phyloP scores from a whole-genome alignment of 1,284 basidiomycete species.

The Leucoagaricus sp. region DNA sequence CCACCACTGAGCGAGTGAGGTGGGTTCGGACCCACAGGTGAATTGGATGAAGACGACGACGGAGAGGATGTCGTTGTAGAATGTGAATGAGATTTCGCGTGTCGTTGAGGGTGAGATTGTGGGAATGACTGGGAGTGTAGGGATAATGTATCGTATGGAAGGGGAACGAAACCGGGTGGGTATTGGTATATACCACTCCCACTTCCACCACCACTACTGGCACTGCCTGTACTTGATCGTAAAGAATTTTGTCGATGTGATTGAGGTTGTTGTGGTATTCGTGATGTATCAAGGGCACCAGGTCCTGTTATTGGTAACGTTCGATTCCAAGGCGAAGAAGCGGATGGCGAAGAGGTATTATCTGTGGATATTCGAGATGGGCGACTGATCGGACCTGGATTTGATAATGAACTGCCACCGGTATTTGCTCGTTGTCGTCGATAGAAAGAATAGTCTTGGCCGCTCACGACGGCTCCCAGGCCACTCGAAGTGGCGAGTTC shows the following conservation, averaged over 20 bases:
- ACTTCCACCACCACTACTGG: too few relatives aligned
- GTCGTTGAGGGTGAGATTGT: too few relatives aligned
- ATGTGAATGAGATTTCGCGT: too few relatives aligned
- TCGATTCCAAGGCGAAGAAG: neutral
- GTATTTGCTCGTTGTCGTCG: conserved; percentile 10
- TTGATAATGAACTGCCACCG: neutral
- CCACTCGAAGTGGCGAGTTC: conserved; percentile 6
- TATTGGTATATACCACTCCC: too few relatives aligned
- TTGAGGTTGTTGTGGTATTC: too few relatives aligned
- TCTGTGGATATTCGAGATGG: neutral
- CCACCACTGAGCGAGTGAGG: too few relatives aligned
- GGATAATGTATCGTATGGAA: neutral
- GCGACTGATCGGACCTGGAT: conserved; percentile 1
- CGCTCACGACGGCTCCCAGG: neutral
- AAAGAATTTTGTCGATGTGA: too few relatives aligned
- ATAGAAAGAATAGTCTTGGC: neutral
- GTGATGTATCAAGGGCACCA: too few relatives aligned
- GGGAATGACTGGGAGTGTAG: neutral
- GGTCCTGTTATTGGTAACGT: too few relatives aligned
- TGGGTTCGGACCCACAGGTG: conserved; percentile 4
- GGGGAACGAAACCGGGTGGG: too few relatives aligned
- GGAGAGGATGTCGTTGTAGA: neutral
- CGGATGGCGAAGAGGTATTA: neutral
- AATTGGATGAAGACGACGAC: conserved; percentile 6
- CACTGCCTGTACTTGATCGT: too few relatives aligned